A percentile compares a stretch with the other conserved stretches of the same genome.
phyloP scores from a whole-genome alignment of 352 stramenopile genomes.

The Poterioochromonas sp. region DNA sequence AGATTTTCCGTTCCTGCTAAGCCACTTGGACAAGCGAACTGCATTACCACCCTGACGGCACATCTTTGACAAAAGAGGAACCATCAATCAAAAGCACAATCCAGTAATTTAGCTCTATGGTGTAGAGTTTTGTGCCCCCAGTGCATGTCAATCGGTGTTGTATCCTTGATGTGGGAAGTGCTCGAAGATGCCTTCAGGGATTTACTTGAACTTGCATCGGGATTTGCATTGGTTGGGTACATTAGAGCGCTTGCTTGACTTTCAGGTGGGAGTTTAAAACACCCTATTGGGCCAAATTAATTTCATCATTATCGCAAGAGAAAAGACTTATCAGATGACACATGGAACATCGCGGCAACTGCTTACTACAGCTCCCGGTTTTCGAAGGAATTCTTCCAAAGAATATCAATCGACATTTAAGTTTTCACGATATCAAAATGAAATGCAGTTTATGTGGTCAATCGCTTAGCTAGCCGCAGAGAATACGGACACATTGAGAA shows the following conservation, averaged over 20 bases:
- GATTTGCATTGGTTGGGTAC: neutral
- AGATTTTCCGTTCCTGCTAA: neutral
- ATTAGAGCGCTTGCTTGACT: conserved; percentile 11
- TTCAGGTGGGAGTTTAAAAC: neutral
- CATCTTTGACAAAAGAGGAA: conserved; percentile 8
- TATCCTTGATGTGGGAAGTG: too few relatives aligned
- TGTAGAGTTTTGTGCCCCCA: neutral
- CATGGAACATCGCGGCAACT: conserved; percentile 13
- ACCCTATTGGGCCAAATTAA: neutral
- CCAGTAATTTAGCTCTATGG: neutral
- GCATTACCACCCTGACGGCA: conserved; percentile 11
- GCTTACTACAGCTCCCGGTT: conserved; percentile 12
- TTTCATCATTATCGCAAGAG: neutral
- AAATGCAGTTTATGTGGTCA: too few relatives aligned
- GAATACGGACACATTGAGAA: too few relatives aligned
- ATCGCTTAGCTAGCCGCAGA: too few relatives aligned
- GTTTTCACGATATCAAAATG: neutral
- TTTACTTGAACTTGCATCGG: neutral
- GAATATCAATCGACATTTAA: neutral
- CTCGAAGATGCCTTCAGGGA: neutral
- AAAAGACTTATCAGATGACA: conserved; percentile 20
- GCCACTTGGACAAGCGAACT: neutral
- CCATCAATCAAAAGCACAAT: neutral
- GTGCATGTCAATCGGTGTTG: neutral
- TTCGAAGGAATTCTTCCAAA: too few relatives aligned